Conservation (phyloP, 495 filamentous ascomycete species). For the Peziza echinospora region DNA sequence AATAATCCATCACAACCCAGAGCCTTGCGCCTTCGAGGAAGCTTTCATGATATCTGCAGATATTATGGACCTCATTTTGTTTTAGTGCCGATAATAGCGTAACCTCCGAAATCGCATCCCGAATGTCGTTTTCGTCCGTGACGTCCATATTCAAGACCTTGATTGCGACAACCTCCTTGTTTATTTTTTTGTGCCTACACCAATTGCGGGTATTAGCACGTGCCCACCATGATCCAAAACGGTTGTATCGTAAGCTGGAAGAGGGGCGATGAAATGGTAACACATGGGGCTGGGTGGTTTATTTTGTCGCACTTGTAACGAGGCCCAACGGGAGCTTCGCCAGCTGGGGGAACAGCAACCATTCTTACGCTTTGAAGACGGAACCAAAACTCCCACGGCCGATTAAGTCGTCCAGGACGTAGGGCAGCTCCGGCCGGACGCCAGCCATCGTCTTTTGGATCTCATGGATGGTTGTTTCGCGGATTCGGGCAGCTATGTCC, state of each 20-base stretch:
- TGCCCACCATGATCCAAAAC: too few relatives aligned
- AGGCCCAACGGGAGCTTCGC: not conserved
- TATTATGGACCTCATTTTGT: slow-evolving; percentile 65
- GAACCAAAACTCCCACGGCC: slow-evolving; percentile 91
- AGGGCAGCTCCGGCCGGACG: slow-evolving; percentile 26
- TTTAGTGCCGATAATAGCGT: slow-evolving; percentile 64
- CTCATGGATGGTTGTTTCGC: slow-evolving; percentile 9
- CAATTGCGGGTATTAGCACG: too few relatives aligned
- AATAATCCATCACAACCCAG: slow-evolving; percentile 94
- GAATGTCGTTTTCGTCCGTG: slow-evolving; percentile 49
- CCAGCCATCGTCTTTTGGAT: slow-evolving; percentile 19
- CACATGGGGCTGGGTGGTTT: too few relatives aligned
- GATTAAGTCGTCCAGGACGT: slow-evolving; percentile 70
- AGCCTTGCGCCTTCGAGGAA: slow-evolving; percentile 67
- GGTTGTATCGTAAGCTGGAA: too few relatives aligned
- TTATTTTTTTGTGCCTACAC: slow-evolving; percentile 15
- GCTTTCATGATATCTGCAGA: slow-evolving; percentile 76
- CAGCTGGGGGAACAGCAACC: not conserved
- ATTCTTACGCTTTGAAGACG: slow-evolving; percentile 67
- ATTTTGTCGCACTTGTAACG: too few relatives aligned
- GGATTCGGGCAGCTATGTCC: not conserved
- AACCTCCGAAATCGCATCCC: slow-evolving; percentile 69
- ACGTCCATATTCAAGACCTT: slow-evolving; percentile 94
- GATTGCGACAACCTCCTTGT: slow-evolving; percentile 53
- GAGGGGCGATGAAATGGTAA: too few relatives aligned